Evolutionary conservation across 2,329 filamentous ascomycete genomes (phyloP).

Genomic region (Fusarium annulatum): DNA sequence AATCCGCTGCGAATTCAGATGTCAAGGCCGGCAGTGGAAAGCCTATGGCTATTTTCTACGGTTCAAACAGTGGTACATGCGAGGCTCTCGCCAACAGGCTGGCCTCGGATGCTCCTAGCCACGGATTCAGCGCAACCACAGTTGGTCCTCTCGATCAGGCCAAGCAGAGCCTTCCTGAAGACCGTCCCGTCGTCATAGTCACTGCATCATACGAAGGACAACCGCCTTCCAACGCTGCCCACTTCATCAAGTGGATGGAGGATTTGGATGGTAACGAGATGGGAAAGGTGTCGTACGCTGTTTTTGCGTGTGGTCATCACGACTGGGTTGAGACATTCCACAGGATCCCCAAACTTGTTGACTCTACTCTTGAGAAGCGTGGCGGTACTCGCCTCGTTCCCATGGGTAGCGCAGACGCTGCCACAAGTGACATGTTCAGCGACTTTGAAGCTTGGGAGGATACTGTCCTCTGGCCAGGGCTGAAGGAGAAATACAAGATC

Average conservation of each 20-base stretch:
- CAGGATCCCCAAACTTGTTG: constrained; percentile 71
- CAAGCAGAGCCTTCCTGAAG: constrained; percentile 67
- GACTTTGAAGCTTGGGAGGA: constrained; percentile 77
- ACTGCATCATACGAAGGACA: constrained; percentile 80
- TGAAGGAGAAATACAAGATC: constrained; percentile 56
- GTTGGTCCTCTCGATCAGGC: constrained; percentile 71
- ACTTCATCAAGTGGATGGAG: constrained; percentile 76
- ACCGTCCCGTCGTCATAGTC: constrained; percentile 73
- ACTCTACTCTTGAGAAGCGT: constrained; percentile 59
- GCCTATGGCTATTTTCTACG: constrained; percentile 75
- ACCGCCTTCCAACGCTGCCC: constrained; percentile 76
- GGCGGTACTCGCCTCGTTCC: constrained; percentile 52
- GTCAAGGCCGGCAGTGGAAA: constrained; percentile 42
- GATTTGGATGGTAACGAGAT: constrained; percentile 57
- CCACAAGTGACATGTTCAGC: constrained; percentile 72
- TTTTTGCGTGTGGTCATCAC: constrained; percentile 74
- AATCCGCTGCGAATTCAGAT: constrained; percentile 2
- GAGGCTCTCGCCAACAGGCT: constrained; percentile 74
- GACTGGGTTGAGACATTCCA: constrained; percentile 75
- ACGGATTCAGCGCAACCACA: constrained; percentile 67
- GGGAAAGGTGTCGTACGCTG: constrained; percentile 69
- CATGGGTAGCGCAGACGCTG: constrained; percentile 69
- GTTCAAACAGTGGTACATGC: constrained; percentile 80
- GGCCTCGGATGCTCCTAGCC: constrained; percentile 66
- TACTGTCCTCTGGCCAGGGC: constrained; percentile 60